Percentiles rank a stretch among this genome's conserved stretches.
phyloP scores from a whole-genome alignment of 306 rosid genomes.

The Quercus ilex region DNA sequence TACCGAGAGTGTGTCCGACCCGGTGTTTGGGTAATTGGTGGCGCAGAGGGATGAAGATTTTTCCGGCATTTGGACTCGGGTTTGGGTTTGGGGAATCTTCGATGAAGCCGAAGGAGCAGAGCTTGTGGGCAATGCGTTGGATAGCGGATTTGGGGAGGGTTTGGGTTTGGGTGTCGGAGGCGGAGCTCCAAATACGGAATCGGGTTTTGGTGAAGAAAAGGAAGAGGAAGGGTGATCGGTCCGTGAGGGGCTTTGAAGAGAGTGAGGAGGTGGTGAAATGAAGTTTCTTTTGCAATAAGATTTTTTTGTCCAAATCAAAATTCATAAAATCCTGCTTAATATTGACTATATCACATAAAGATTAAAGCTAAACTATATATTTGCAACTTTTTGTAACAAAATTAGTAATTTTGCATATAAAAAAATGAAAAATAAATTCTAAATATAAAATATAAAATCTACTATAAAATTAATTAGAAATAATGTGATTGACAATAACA shows the following conservation, averaged over 20 bases:
- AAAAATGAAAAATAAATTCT: too few species aligned
- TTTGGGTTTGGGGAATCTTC: conserved; percentile 24
- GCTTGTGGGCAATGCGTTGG: conserved; percentile 81
- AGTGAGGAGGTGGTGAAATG: conserved; percentile 19
- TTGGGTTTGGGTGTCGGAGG: conserved; percentile 17
- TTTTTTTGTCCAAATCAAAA: too few species aligned
- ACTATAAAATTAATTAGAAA: too few species aligned
- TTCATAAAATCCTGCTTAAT: too few species aligned
- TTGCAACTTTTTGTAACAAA: too few species aligned
- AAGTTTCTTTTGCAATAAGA: not conserved
- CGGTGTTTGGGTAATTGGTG: conserved; percentile 48
- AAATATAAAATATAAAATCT: too few species aligned
- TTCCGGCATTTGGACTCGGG: not conserved
- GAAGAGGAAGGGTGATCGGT: conserved; percentile 31
- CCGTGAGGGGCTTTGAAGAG: conserved; percentile 25
- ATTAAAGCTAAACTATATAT: too few species aligned
- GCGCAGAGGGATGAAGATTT: conserved; percentile 32
- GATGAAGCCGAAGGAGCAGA: conserved; percentile 68
- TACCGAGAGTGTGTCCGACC: conserved; percentile 65
- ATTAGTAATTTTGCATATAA: too few species aligned
- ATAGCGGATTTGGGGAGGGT: conserved; percentile 68
- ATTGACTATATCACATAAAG: too few species aligned
- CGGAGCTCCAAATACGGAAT: conserved; percentile 47
- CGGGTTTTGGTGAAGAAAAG: conserved; percentile 15
- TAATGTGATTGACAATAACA: too few species aligned